These are phyloP conservation scores for Clonostachys rosea DNA, from an alignment of 2,329 filamentous ascomycete genomes.

Conservation along the genomic window DNA sequence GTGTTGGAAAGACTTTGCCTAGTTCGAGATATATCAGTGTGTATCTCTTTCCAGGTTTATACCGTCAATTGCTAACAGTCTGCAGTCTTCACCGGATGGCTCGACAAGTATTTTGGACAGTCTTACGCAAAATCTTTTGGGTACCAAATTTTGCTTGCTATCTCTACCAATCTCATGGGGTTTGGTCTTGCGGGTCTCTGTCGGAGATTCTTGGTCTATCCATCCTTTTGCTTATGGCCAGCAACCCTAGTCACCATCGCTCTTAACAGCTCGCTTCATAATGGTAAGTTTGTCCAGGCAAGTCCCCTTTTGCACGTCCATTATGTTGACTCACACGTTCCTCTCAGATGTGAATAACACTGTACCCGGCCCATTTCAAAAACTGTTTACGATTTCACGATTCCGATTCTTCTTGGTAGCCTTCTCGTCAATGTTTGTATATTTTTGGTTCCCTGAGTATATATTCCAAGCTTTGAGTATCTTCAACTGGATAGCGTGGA, in stretches of 20 bases:
- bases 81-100: slow-evolving; percentile 37
- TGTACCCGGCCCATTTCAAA: slow-evolving; percentile 25
- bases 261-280: slow-evolving; percentile 43
- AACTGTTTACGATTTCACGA: slow-evolving; percentile 32
- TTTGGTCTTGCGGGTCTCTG: slow-evolving; percentile 48
- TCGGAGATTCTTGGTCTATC: slow-evolving; percentile 46
- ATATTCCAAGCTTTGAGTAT: slow-evolving; percentile 39
- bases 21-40: slow-evolving; percentile 39
- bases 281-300: slow-evolving; percentile 22
- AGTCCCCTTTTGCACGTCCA: too few relatives aligned
- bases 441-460: slow-evolving; percentile 49
- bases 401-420: slow-evolving; percentile 39
- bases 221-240: slow-evolving; percentile 49
- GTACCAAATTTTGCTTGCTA: slow-evolving; percentile 44
- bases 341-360: not conserved
- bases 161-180: slow-evolving; percentile 50
- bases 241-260: slow-evolving; percentile 43
- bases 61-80: too few relatives aligned
- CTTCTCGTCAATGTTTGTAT: slow-evolving; percentile 43
- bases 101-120: slow-evolving; percentile 46
- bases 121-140: slow-evolving; percentile 37
- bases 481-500: slow-evolving; percentile 52
- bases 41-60: too few relatives aligned
- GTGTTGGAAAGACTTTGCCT: slow-evolving; percentile 37
- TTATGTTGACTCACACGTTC: too few relatives aligned